These are phyloP conservation scores for Canavalia gladiata DNA, from an alignment of 306 rosid genomes.

Conservation along the genomic window DNA sequence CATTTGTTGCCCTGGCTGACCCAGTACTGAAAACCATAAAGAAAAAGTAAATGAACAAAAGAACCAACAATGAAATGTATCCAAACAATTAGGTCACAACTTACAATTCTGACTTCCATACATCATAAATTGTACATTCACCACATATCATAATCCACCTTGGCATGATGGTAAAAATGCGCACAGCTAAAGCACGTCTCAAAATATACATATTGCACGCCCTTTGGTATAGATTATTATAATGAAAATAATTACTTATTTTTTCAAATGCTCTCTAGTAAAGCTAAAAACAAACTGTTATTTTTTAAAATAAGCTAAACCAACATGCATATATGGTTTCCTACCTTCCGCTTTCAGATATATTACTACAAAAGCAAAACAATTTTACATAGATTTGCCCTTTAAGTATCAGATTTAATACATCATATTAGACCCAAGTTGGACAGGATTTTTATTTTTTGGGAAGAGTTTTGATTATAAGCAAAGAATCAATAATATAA, in stretches of 20 bases:
- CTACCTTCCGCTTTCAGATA: neutral
- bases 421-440: neutral
- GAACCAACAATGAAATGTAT: neutral
- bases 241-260: neutral
- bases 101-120: slow-evolving; percentile 11
- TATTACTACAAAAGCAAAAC: slow-evolving; percentile 4
- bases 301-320: neutral
- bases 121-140: neutral
- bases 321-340: neutral
- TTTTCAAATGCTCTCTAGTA: neutral
- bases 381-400: neutral
- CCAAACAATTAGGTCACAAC: neutral
- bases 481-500: neutral
- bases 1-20: slow-evolving; percentile 99
- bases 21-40: slow-evolving; percentile 76
- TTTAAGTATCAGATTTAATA: slow-evolving; percentile 12
- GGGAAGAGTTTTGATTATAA: neutral
- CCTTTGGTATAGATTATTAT: neutral
- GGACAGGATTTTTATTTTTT: neutral
- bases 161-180: neutral
- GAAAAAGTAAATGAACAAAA: slow-evolving; percentile 5
- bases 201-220: too few species aligned
- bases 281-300: neutral
- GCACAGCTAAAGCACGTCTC: too few species aligned
- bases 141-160: slow-evolving; percentile 11